Base-by-base conservation (phyloP, 305 asterid genomes). In the Fraxinus platypoda region DNA sequence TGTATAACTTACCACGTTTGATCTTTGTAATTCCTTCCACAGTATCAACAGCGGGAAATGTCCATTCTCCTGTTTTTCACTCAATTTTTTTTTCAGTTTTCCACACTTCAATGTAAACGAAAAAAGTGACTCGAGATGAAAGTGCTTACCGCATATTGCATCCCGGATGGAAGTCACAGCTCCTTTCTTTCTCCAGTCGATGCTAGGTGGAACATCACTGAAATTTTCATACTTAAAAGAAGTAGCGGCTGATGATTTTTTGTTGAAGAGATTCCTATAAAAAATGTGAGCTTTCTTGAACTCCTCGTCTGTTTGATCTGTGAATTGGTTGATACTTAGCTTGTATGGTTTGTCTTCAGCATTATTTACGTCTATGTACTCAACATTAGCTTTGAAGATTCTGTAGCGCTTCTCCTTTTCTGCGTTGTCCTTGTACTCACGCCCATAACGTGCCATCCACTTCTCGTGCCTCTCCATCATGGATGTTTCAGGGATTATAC, bases 281-380 rank as follows among this genome's bases (percentile, higher is more conserved):
- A 19, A 17, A 52, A n/a, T 52, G 23, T 52, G 81, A 23, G 84
- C 30, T 0, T 76, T 80, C 54, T 54, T 76, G 26, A 89, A 88
- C 74, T 89, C 92, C 8, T 83, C 88, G 1, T 85, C 82, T 0
- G 87, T 83, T 49, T 82, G 12, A 85, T 89, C 91, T n/a, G 89
- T 87, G 77, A 88, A 88, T 26, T 78, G 54, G 75, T 88, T 88
- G 76, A 88, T 6, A 4, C 84, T 81, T 38, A 86, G 87, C 76
- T 74, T 85, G 79, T 52, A 34, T 6, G 38, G 38, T 34, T 34
- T 34, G 38, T 34, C 38, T 34, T 34, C 38, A 34, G 38, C 38
- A 34, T 34, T 34, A 34, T 34, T 34, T 34, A 34, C 38, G 38
- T 87, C 85, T 3, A 88, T 82, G 54, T 81, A 85, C 30, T 85